A percentile compares a stretch with the other conserved stretches of the same genome.
Conservation (phyloP, 2,329 filamentous ascomycete genomes). For the Cyclaneusma minus region DNA sequence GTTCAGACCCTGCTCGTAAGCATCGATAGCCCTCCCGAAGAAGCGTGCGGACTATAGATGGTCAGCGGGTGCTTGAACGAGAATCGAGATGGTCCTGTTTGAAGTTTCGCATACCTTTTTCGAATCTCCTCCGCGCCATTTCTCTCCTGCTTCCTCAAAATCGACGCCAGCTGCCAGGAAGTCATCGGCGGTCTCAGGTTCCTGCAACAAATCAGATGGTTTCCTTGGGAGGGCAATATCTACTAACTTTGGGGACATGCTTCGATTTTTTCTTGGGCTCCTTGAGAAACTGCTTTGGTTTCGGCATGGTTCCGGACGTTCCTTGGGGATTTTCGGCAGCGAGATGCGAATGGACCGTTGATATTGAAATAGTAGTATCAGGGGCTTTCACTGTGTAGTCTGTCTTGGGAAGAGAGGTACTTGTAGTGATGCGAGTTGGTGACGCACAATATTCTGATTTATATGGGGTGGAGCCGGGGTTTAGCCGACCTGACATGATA, state of each 20-base stretch:
- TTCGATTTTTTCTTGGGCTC: constrained; percentile 23
- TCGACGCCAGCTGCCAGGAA: constrained; percentile 54
- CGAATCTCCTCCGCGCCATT: constrained; percentile 58
- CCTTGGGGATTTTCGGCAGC: no score
- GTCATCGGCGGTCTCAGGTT: constrained; percentile 48
- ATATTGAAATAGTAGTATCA: no score
- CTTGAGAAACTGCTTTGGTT: constrained; percentile 23
- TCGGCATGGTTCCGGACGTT: no score
- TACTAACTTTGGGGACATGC: constrained; percentile 12
- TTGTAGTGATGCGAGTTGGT: no score
- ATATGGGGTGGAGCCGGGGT: no score
- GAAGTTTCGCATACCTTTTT: constrained; percentile 31
- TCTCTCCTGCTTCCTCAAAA: constrained; percentile 56
- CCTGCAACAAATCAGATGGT: constrained; percentile 19
- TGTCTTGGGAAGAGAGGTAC: no score
- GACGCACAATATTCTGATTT: no score
- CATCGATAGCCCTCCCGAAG: constrained; percentile 47
- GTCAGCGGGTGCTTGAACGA: constrained; percentile 2
- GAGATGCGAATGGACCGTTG: no score
- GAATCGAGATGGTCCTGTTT: constrained; percentile 26
- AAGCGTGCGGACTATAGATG: constrained; percentile 25
- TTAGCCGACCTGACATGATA: no score
- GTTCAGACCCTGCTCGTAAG: constrained; percentile 46
- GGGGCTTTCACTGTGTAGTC: no score
- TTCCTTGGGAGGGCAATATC: constrained; percentile 1